Evolutionary conservation across 768 basidiomycete genomes (phyloP).

Genomic region (Termitomyces sp.): DNA sequence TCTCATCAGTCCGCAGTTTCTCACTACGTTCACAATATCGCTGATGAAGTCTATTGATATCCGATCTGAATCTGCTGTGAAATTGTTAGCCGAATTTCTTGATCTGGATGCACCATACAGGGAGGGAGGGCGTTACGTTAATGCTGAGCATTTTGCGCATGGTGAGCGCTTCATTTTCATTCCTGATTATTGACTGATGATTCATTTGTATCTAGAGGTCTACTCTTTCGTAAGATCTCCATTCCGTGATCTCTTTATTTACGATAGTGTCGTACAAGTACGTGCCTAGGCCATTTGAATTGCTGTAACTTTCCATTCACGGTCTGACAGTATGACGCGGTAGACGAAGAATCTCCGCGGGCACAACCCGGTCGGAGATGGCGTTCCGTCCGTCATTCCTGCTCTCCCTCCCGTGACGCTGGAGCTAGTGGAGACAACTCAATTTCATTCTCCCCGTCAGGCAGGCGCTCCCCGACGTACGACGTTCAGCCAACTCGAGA

Average conservation of each 20-base stretch:
- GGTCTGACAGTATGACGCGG: conserved; percentile 52
- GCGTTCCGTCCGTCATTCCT: conserved; percentile 9
- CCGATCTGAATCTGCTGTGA: conserved; percentile 83
- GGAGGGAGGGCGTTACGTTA: conserved; percentile 53
- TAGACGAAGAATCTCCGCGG: conserved; percentile 35
- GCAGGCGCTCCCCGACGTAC: conserved; percentile 23
- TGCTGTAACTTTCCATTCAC: conserved; percentile 8
- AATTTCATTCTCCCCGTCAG: conserved; percentile 32
- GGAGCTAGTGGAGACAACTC: conserved; percentile 18
- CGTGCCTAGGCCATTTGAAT: conserved; percentile 7
- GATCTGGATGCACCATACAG: conserved; percentile 66
- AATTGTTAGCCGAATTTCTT: conserved; percentile 81
- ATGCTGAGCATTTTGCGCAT: conserved; percentile 94
- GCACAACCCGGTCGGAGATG: conserved; percentile 27
- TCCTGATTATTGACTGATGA: background rate
- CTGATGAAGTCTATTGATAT: conserved; percentile 93
- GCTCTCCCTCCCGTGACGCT: conserved; percentile 13
- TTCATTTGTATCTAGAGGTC: conserved; percentile 53
- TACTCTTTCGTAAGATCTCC: conserved; percentile 89
- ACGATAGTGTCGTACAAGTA: conserved; percentile 83
- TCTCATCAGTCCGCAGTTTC: conserved; percentile 51
- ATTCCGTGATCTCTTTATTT: conserved; percentile 76
- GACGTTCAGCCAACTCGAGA: background rate
- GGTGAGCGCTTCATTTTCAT: conserved; percentile 42
- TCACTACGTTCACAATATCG: conserved; percentile 84